Conservation (phyloP, 345 rosid species). For the Gossypium arboreum region DNA sequence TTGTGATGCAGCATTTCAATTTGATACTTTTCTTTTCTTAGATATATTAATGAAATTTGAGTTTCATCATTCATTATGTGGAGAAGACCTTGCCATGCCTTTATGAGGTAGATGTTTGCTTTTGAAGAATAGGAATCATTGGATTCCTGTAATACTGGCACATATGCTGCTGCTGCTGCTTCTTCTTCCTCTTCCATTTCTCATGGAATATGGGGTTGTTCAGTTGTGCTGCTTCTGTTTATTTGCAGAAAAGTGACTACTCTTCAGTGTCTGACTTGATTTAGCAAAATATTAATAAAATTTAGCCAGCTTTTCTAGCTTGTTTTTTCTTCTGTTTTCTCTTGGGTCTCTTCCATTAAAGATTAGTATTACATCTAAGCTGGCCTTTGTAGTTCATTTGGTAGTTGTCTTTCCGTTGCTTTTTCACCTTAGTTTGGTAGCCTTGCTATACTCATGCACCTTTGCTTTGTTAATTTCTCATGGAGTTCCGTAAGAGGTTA, state of each 20-base stretch:
- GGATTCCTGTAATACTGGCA: not conserved
- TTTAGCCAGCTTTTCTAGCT: slow-evolving; percentile 2
- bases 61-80: not conserved
- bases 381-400: not conserved
- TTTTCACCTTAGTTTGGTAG: not conserved
- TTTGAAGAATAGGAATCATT: not conserved
- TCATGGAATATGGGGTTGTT: not conserved
- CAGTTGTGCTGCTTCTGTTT: not conserved
- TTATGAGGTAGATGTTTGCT: slow-evolving; percentile 10
- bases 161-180: not conserved
- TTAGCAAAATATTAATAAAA: not conserved
- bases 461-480: not conserved
- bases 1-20: not conserved
- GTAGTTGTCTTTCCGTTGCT: not conserved
- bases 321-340: not conserved
- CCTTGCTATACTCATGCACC: not conserved
- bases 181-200: slow-evolving; percentile 2
- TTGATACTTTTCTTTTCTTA: not conserved
- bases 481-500: not conserved
- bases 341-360: not conserved
- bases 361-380: not conserved
- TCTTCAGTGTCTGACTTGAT: not conserved
- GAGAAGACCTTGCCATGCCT: not conserved
- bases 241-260: not conserved
- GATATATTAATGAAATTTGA: not conserved